Percentiles rank a stretch among this genome's conserved stretches.
phyloP scores from a whole-genome alignment of 2,329 filamentous ascomycete species.

The Arthrobotrys pseudoclavata region DNA sequence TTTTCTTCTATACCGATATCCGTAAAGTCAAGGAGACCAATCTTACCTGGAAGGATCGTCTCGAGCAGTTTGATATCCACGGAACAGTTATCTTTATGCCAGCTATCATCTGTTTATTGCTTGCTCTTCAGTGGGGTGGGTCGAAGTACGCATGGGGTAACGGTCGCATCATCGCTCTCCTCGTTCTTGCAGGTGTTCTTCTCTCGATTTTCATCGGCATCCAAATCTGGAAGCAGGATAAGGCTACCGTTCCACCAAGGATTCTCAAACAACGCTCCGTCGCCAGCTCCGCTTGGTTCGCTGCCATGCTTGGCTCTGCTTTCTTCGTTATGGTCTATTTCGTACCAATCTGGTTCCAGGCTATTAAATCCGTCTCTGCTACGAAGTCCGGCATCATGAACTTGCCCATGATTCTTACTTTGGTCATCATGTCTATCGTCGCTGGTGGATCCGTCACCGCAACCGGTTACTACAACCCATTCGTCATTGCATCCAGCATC shows the following conservation, averaged over 20 bases:
- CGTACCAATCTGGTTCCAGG: slow-evolving; percentile 67
- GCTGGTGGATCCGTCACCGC: slow-evolving; percentile 66
- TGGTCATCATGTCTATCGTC: slow-evolving; percentile 68
- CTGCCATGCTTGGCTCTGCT: slow-evolving; percentile 54
- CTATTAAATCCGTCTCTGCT: slow-evolving; percentile 66
- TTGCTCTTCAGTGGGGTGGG: slow-evolving; percentile 67
- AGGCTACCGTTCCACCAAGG: slow-evolving; percentile 70
- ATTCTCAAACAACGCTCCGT: slow-evolving; percentile 68
- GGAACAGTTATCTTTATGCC: slow-evolving; percentile 66
- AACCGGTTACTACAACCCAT: slow-evolving; percentile 69
- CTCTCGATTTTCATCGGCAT: slow-evolving; percentile 65
- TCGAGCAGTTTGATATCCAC: slow-evolving; percentile 62
- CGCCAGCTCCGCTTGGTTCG: slow-evolving; percentile 48
- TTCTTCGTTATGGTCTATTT: slow-evolving; percentile 57
- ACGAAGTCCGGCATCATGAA: slow-evolving; percentile 68
- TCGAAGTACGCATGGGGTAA: slow-evolving; percentile 66
- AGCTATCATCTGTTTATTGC: slow-evolving; percentile 65
- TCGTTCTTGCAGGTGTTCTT: slow-evolving; percentile 64
- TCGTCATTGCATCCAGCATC: slow-evolving; percentile 65
- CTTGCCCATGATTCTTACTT: slow-evolving; percentile 67
- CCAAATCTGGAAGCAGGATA: slow-evolving; percentile 69
- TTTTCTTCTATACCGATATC: slow-evolving; percentile 63
- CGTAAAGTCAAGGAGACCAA: slow-evolving; percentile 60
- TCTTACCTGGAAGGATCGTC: slow-evolving; percentile 60
- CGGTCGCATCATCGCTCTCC: slow-evolving; percentile 65